Conservation (phyloP, 2,329 filamentous ascomycete genomes). For the Periconia sp. region DNA sequence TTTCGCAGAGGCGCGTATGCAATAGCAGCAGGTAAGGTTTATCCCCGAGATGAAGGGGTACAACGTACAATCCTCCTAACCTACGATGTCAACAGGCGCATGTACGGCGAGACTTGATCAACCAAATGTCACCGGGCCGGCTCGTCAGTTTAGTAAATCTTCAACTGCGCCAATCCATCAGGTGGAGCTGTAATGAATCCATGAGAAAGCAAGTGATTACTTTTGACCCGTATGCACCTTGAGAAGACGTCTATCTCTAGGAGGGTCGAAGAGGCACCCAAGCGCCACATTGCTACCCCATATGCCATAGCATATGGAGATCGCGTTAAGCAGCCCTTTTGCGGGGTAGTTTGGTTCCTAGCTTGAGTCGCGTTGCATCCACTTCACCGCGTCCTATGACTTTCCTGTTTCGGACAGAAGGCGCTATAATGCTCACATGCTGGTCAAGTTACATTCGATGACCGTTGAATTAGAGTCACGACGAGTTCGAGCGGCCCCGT, state of each 20-base stretch:
- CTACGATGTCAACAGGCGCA: constrained; percentile 2
- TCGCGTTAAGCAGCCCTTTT: constrained; percentile 1
- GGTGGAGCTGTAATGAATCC: constrained; percentile 6
- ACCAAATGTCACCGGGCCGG: constrained; percentile 34
- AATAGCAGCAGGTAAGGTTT: not conserved
- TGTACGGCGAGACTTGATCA: constrained; percentile 23
- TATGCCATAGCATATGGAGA: constrained; percentile 9
- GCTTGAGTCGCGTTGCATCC: constrained; percentile 20
- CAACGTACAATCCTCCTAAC: not conserved
- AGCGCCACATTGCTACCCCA: not conserved
- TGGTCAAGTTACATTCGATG: constrained; percentile 13
- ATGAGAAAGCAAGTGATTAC: constrained; percentile 28
- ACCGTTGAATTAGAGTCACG: constrained; percentile 13
- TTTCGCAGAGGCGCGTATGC: not conserved
- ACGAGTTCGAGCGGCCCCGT: constrained; percentile 18
- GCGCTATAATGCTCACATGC: constrained; percentile 22
- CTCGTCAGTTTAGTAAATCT: constrained; percentile 23
- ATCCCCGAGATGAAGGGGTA: constrained; percentile 1
- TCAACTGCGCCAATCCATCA: constrained; percentile 19
- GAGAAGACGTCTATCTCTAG: not conserved
- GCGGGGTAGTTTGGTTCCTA: constrained; percentile 15
- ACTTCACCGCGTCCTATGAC: constrained; percentile 22
- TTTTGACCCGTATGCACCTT: constrained; percentile 5
- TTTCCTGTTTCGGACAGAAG: constrained; percentile 20
- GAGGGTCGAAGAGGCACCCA: constrained; percentile 2